These are phyloP conservation scores for Malassezia arunalokei DNA, from an alignment of 1,284 basidiomycete species.

Conservation along the genomic window DNA sequence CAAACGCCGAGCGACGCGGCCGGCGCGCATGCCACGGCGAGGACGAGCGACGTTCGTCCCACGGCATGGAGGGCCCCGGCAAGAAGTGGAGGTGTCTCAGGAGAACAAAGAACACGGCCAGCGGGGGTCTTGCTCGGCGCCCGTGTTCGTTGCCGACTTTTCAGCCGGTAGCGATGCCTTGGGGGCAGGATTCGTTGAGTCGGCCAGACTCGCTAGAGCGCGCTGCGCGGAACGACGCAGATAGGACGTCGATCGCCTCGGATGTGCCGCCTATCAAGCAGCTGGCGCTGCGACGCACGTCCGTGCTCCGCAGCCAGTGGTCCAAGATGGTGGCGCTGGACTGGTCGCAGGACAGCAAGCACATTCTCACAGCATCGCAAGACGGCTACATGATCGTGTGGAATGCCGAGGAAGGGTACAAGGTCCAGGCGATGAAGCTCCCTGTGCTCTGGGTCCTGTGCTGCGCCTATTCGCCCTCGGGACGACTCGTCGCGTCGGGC, in stretches of 20 bases:
- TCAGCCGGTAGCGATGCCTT: too few species aligned
- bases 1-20: constrained; percentile 11
- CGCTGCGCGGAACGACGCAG: too few species aligned
- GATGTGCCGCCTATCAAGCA: not conserved
- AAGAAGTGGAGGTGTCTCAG: not conserved
- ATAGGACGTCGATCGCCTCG: not conserved
- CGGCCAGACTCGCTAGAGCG: too few species aligned
- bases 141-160: too few species aligned
- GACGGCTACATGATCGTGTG: constrained; percentile 99
- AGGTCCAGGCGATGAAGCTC: constrained; percentile 95
- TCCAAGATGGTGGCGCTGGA: constrained; percentile 99
- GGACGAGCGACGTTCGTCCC: not conserved
- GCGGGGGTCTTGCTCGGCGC: too few species aligned
- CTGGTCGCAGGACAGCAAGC: constrained; percentile 90
- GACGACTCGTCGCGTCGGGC: constrained; percentile 93
- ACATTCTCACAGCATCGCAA: constrained; percentile 95
- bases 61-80: not conserved
- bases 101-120: too few species aligned
- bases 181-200: too few species aligned
- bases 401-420: constrained; percentile 99
- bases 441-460: constrained; percentile 99
- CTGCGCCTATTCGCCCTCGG: constrained; percentile 92
- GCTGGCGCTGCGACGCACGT: constrained; percentile 84
- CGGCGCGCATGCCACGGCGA: not conserved
- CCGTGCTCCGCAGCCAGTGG: constrained; percentile 87